phyloP scores from a whole-genome alignment of 805 yeast species.

The Ogataea trehalophila region DNA sequence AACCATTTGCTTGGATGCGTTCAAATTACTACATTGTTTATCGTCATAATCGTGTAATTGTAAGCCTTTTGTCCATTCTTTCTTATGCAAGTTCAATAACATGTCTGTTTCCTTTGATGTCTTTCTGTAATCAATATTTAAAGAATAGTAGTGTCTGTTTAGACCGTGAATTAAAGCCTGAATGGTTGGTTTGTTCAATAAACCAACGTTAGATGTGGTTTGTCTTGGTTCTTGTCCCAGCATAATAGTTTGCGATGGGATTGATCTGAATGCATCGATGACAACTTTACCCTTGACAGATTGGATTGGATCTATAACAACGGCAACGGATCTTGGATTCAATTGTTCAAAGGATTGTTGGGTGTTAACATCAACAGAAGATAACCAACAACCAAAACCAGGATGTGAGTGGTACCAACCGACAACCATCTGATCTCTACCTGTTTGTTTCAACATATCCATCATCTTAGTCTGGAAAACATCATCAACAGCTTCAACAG shows the following conservation, averaged over 20 bases:
- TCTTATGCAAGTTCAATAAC: slow-evolving; percentile 90
- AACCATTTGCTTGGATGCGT: slow-evolving; percentile 72
- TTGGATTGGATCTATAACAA: slow-evolving; percentile 97
- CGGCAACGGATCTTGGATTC: slow-evolving; percentile 95
- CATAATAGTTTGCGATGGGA: slow-evolving; percentile 82
- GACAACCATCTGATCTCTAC: slow-evolving; percentile 98
- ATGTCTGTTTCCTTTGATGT: slow-evolving; percentile 89
- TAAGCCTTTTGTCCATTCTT: slow-evolving; percentile 92
- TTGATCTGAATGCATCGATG: slow-evolving; percentile 95
- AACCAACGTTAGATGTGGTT: slow-evolving; percentile 92
- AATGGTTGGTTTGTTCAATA: slow-evolving; percentile 91
- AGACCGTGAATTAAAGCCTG: slow-evolving; percentile 96
- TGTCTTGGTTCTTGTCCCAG: slow-evolving; percentile 98
- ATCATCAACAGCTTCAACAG: slow-evolving; percentile 98
- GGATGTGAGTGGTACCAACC: slow-evolving; percentile 99
- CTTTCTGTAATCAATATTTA: slow-evolving; percentile 91
- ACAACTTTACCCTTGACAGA: slow-evolving; percentile 98
- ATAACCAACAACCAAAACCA: slow-evolving; percentile 99
- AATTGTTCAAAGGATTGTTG: slow-evolving; percentile 97
- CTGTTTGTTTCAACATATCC: slow-evolving; percentile 99
- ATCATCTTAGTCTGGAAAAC: slow-evolving; percentile 98
- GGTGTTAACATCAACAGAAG: slow-evolving; percentile 95
- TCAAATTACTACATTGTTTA: slow-evolving; percentile 71
- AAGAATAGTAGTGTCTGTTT: slow-evolving; percentile 93
- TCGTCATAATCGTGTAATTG: slow-evolving; percentile 70